A percentile compares a stretch with the other conserved stretches of the same genome.
These are phyloP conservation scores for Pisolithus albus DNA, from an alignment of 768 basidiomycete genomes.

Conservation along the genomic window DNA sequence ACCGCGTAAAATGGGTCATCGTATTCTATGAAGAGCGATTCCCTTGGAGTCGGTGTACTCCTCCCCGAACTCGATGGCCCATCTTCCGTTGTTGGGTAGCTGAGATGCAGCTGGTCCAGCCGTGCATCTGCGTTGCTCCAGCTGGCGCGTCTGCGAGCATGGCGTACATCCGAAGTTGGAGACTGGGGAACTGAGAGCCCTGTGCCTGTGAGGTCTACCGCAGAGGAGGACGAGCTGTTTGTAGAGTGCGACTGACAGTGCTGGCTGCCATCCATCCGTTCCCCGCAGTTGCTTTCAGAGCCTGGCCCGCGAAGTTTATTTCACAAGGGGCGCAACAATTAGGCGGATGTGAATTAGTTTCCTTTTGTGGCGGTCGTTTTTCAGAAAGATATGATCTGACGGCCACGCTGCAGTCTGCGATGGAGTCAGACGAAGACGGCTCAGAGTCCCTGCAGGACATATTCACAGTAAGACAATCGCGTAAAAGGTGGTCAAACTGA, in stretches of 20 bases:
- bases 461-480: constrained; percentile 41
- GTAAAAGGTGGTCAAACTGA: not conserved
- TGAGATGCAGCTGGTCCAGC: constrained; percentile 43
- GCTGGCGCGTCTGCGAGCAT: constrained; percentile 46
- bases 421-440: constrained; percentile 13
- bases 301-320: not conserved
- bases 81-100: constrained; percentile 22
- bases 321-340: no score
- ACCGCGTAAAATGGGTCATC: constrained; percentile 46
- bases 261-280: constrained; percentile 10
- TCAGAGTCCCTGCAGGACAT: constrained; percentile 36
- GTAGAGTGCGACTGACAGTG: constrained; percentile 5
- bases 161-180: constrained; percentile 39
- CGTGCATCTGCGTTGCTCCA: constrained; percentile 45
- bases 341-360: no score
- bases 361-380: no score
- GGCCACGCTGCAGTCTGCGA: not conserved
- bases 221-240: constrained; percentile 47
- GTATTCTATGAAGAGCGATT: constrained; percentile 18
- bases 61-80: constrained; percentile 15
- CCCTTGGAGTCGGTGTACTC: constrained; percentile 17
- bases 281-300: not conserved
- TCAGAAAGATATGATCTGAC: no score
- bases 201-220: constrained; percentile 46
- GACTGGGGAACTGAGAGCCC: constrained; percentile 47